Base-by-base conservation (phyloP, 768 basidiomycete genomes). In the Boletus pseudopeckii region DNA sequence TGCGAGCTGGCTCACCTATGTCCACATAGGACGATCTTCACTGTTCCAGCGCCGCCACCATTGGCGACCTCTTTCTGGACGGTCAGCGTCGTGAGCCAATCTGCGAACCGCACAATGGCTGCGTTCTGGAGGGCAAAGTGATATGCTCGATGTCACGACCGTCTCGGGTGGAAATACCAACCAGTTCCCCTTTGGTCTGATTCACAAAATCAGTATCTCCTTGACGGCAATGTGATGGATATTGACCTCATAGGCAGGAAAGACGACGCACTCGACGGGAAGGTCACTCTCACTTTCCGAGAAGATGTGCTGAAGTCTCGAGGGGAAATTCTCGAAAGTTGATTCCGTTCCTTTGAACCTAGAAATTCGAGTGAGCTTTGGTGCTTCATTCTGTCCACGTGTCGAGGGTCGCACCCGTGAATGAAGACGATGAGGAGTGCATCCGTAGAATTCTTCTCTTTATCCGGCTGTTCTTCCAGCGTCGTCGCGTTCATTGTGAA, bases 131-230 rank as follows among this genome's bases (percentile, higher is more conserved):
- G 49, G 36, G 49, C 41, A 40, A 41, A 11, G n/a, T 20, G 42
- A 30, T 48, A 18, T 32, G 41, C 9, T 57, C 43, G 50, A 44
- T 30, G 36, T 46, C 30, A 50, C 14, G 26, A 43, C 3, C 15
- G 20, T 26, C 40, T 37, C 30, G 18, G n/a, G 39, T 33, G 42
- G 34, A 51, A 39, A 54, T 45, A 75, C 84, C 60, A 64, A 94
- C 92, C 70, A 97, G 72, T 51, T 94, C 87, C 41, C 94, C 94
- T 71, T 92, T 93, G 7, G 94, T 96, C 88, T 92, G 51, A 34
- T 58, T 32, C n/a, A 17, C 44, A 46, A 24, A 37, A 45, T 70
- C 49, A 65, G 54, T 57, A 45, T 33, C 24, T 41, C 20, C 32
- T 34, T 52, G 40, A 28, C 18, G 36, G 9, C 13, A 34, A 52